phyloP scores from a whole-genome alignment of 192 early-diverging fungal genomes.

The Radiomyces spectabilis region DNA sequence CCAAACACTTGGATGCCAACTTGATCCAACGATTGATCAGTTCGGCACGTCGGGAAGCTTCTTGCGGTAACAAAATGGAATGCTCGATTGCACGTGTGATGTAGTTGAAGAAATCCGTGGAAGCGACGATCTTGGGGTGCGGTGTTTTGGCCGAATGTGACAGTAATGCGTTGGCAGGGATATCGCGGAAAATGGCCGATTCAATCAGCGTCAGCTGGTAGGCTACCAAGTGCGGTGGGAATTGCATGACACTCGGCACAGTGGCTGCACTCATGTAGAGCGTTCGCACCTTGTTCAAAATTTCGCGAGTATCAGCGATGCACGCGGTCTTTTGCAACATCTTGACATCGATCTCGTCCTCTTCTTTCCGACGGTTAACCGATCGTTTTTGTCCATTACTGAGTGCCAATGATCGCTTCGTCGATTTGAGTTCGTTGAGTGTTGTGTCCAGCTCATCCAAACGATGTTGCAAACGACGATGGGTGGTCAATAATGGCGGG shows the following conservation, averaged over 20 bases:
- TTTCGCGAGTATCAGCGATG: slow-evolving; percentile 32
- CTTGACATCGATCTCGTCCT: slow-evolving; percentile 33
- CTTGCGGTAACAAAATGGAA: slow-evolving; percentile 49
- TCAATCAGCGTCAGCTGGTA: slow-evolving; percentile 60
- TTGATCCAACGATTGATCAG: slow-evolving; percentile 60
- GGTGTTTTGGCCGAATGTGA: slow-evolving; percentile 51
- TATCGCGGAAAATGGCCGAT: slow-evolving; percentile 51
- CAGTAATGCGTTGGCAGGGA: slow-evolving; percentile 45
- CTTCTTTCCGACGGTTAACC: too few relatives aligned
- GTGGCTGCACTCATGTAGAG: slow-evolving; percentile 35
- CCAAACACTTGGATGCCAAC: slow-evolving; percentile 43
- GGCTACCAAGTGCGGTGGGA: slow-evolving; percentile 49
- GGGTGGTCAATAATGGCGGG: slow-evolving; percentile 40
- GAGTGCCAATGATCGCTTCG: too few relatives aligned
- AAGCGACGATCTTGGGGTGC: slow-evolving; percentile 46
- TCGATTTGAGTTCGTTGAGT: too few relatives aligned
- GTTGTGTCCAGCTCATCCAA: slow-evolving; percentile 24
- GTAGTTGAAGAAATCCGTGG: slow-evolving; percentile 71
- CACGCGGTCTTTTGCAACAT: slow-evolving; percentile 34
- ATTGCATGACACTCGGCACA: slow-evolving; percentile 42
- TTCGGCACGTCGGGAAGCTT: slow-evolving; percentile 45
- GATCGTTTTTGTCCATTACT: too few relatives aligned
- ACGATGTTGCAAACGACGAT: slow-evolving; percentile 43
- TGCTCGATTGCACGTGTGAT: slow-evolving; percentile 59
- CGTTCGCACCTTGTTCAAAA: slow-evolving; percentile 37